A percentile compares a stretch with the other conserved stretches of the same genome.
Evolutionary conservation across 169 alveolate genomes (phyloP).

Genomic region (Plasmodium reichenowi): DNA sequence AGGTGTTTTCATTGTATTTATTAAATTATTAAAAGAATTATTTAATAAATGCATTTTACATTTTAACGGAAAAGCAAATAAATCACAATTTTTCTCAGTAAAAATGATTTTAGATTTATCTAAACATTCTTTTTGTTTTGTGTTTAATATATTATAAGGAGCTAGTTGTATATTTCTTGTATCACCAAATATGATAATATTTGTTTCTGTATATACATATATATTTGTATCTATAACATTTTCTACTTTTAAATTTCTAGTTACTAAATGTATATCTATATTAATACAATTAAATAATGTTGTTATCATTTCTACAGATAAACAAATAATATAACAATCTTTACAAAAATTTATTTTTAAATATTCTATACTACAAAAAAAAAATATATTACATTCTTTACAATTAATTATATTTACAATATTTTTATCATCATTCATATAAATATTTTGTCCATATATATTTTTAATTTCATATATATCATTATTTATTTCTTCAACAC

Average conservation of each 20-base stretch:
- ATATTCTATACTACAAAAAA: constrained; percentile 27
- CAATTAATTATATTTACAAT: constrained; percentile 49
- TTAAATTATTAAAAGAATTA: background rate
- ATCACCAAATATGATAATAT: constrained; percentile 66
- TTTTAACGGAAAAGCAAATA: constrained; percentile 64
- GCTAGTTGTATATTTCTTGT: constrained; percentile 66
- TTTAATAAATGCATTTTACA: constrained; percentile 28
- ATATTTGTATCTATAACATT: constrained; percentile 64
- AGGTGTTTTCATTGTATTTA: background rate
- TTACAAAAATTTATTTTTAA: constrained; percentile 46
- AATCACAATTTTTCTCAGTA: constrained; percentile 32
- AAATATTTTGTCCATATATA: constrained; percentile 20
- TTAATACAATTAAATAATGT: constrained; percentile 33
- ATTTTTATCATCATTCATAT: constrained; percentile 39
- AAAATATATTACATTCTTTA: constrained; percentile 64
- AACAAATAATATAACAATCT: constrained; percentile 29
- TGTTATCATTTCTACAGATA: constrained; percentile 39
- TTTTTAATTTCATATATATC: constrained; percentile 40
- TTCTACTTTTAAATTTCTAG: constrained; percentile 48
- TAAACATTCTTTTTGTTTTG: constrained; percentile 30
- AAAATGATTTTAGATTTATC: constrained; percentile 6
- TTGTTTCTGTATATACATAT: constrained; percentile 67
- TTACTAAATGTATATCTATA: constrained; percentile 57
- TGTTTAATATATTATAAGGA: constrained; percentile 52
- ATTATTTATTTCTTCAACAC: constrained; percentile 6